Evolutionary conservation across 106 monocot genomes (phyloP).

Genomic region (Apostasia ramifera): DNA sequence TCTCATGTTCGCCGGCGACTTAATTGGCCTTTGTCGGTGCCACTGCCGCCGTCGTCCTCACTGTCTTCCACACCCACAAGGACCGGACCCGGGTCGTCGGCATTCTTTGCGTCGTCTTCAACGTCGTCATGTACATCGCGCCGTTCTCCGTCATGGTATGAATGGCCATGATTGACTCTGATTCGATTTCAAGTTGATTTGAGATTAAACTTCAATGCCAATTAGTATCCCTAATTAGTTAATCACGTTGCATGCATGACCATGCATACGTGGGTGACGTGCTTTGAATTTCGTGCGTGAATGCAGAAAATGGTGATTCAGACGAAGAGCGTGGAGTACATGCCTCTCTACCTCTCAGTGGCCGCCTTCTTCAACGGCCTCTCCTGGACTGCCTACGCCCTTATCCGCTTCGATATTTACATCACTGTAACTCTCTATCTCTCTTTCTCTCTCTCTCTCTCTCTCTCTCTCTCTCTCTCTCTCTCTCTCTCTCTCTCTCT

Average conservation of each 20-base stretch:
- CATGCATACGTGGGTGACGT: too few relatives aligned
- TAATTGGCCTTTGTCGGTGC: neutral
- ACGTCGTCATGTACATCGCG: slow-evolving; percentile 11
- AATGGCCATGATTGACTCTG: too few relatives aligned
- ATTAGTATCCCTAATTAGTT: too few relatives aligned
- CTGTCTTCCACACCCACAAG: neutral
- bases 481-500: too few relatives aligned
- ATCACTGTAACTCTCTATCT: too few relatives aligned
- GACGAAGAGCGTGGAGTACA: slow-evolving; percentile 48
- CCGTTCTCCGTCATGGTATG: slow-evolving; percentile 12
- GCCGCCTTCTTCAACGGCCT: slow-evolving; percentile 7
- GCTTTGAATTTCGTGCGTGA: too few relatives aligned
- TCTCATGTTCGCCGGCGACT: neutral
- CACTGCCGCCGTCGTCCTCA: slow-evolving; percentile 4
- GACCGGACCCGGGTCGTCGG: slow-evolving; percentile 7
- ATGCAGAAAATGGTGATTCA: too few relatives aligned
- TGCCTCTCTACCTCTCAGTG: slow-evolving; percentile 27
- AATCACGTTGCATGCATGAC: too few relatives aligned
- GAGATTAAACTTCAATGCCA: too few relatives aligned
- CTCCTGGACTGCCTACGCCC: slow-evolving; percentile 12
- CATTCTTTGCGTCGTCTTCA: slow-evolving; percentile 8
- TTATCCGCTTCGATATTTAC: neutral
- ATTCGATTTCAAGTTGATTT: too few relatives aligned
- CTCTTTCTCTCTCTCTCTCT: too few relatives aligned
- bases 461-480: too few relatives aligned